Evolutionary conservation across 108 stramenopile species (phyloP), one percentile per base, ranked within the genome.

Genomic region (Epipyxis sp.): DNA sequence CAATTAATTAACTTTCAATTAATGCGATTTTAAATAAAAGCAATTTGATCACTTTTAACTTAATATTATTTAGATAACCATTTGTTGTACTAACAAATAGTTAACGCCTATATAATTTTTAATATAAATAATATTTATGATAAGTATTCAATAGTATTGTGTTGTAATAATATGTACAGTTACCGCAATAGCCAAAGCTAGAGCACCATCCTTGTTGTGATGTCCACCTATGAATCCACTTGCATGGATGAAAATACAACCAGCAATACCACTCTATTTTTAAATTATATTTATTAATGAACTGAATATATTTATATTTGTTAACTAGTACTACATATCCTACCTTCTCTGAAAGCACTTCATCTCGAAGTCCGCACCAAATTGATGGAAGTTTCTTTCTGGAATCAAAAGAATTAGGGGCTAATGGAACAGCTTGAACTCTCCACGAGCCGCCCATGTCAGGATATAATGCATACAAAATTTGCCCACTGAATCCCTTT

Each of bases 171-270:
- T 20, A 50, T 50, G 65, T 13, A 20, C 6, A 13, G 20, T 43
- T 74, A 74, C 90, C 44, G 78, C 83, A 69, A 78, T 59, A 0
- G 96, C 98, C 97, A 99, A 97, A 76, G 89, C 80, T 74, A 95
- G 68, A 10, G 92, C 98, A 39, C 97, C 98, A 72, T 94, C 94
- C 72, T 88, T 91, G 58, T 86, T 95, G 50, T 87, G 84, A 79
- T 96, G 94, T 34, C 97, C 98, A 1, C 98, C 98, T 77, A 99
- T 99, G 80, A 99, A 99, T 35, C 98, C 98, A 61, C 91, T 89
- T 20, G 94, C 95, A 85, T 99, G 98, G 45, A 91, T 90, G 82
- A 99, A 99, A 0, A 88, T 89, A 82, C 89, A 83, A 42, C 94
- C 97, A 58, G 87, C 87, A 71, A 97, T 94, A 0, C 94, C 94